Evolutionary conservation across 1,139 yeast genomes (phyloP), one percentile per base, ranked within the genome.

Genomic region (Suhomyces panamericanus): DNA sequence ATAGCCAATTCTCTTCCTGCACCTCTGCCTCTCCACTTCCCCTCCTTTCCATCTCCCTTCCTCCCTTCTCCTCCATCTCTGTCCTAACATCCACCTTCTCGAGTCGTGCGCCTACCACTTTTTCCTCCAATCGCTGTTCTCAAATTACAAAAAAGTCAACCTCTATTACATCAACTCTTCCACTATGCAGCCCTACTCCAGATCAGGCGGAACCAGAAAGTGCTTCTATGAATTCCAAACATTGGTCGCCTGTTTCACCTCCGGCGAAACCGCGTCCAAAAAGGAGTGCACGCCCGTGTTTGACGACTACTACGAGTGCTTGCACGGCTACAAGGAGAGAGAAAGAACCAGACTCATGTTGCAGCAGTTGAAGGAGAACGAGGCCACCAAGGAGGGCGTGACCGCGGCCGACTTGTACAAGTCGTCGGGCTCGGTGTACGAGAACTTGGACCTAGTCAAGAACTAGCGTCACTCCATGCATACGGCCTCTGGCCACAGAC

Each of bases 141-240:
- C 42, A 44, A 41, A 44, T 33, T 34, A 34, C 39, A 35, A 35
- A 40, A 40, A 40, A 34, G 38, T 17, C 24, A 14, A 13, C 32
- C 42, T n/a, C 29, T 27, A 32, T 15, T 20, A 26, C 39, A 29
- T 16, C 32, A 27, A 24, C 32, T 20, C 30, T 26, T 32, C 38
- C 47, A 59, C 43, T 37, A 74, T 74, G 79, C 78, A 73, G 56
- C 78, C 79, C 55, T 71, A 73, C 55, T 72, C 78, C 40, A 72
- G 78, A 68, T 61, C 69, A 31, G 78, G 78, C 32, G 79, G 78
- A 46, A 74, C 79, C 51, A 72, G 78, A 64, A 73, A 64, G 64
- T 74, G 79, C 56, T 74, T 73, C 58, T 74, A 73, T 59, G 79
- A 74, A 54, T 74, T 73, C 62, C 79, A 74, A 59, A 64, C 74